A percentile compares a stretch with the other conserved stretches of the same genome.
Evolutionary conservation across 768 basidiomycete species (phyloP).

Genomic region (Mycena vitilis): DNA sequence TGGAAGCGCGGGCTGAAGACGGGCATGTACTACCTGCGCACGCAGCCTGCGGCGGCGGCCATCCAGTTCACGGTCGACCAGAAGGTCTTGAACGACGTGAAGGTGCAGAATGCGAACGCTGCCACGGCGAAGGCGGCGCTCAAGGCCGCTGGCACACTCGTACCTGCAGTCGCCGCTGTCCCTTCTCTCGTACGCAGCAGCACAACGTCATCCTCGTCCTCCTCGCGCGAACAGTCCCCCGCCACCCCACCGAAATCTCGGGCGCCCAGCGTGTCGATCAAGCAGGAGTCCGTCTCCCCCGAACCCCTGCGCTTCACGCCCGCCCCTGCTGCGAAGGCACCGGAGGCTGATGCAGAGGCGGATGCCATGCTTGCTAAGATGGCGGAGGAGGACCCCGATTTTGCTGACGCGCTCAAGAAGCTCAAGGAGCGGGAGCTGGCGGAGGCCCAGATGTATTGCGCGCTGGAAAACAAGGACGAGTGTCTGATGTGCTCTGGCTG

Average conservation of each 20-base stretch:
- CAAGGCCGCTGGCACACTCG: constrained; percentile 37
- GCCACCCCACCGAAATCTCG: constrained; percentile 31
- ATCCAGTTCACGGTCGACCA: constrained; percentile 83
- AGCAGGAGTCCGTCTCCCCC: constrained; percentile 43
- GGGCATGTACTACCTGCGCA: constrained; percentile 86
- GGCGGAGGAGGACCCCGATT: constrained; percentile 76
- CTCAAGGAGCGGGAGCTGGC: constrained; percentile 81
- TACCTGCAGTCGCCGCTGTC: constrained; percentile 37
- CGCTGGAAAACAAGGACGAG: constrained; percentile 93
- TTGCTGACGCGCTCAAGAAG: constrained; percentile 79
- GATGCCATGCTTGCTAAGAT: constrained; percentile 65
- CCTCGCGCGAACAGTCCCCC: constrained; percentile 28
- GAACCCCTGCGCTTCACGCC: constrained; percentile 30
- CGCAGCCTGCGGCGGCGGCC: constrained; percentile 81
- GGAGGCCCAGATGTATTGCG: constrained; percentile 85
- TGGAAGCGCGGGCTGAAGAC: constrained; percentile 91
- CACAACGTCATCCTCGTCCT: constrained; percentile 43
- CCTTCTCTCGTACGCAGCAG: constrained; percentile 43
- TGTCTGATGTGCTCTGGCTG: constrained; percentile 92
- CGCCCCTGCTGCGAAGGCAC: constrained; percentile 40
- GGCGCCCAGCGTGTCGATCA: constrained; percentile 37
- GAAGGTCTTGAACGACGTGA: constrained; percentile 74
- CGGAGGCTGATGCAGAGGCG: constrained; percentile 57
- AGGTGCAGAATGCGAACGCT: constrained; percentile 56
- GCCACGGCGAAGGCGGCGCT: constrained; percentile 39